Conservation (phyloP, 148 eudicot genomes). For the Euryodendron excelsum region DNA sequence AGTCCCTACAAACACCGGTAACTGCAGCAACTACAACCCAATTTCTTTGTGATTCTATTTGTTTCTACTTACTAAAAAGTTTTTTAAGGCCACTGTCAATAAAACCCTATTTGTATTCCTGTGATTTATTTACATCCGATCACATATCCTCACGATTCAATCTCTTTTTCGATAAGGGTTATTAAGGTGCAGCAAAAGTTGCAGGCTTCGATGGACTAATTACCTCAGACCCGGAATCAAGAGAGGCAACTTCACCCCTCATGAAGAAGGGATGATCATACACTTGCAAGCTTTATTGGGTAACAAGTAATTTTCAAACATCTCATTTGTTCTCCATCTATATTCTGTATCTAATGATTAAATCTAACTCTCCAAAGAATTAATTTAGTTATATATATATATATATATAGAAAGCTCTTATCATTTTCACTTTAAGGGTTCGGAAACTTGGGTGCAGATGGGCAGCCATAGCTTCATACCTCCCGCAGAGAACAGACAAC, state of each 20-base stretch:
- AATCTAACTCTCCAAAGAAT: no score
- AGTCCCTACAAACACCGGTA: constrained; percentile 50
- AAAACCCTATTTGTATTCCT: no score
- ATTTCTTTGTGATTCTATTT: not conserved
- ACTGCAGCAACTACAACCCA: not conserved
- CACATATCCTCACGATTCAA: not conserved
- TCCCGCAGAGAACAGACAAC: constrained; percentile 90
- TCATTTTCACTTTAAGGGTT: not conserved
- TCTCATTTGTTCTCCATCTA: not conserved
- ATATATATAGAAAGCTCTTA: no score
- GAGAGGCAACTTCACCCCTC: constrained; percentile 51
- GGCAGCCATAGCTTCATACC: constrained; percentile 96
- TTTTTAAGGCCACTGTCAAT: not conserved
- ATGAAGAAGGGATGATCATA: constrained; percentile 53
- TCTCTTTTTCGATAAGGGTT: constrained; percentile 29
- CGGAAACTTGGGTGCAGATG: constrained; percentile 44
- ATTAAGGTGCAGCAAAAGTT: constrained; percentile 60
- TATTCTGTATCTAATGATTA: not conserved
- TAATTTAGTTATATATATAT: no score
- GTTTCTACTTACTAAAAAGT: no score
- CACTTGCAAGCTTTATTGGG: constrained; percentile 56
- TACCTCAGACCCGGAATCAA: constrained; percentile 56
- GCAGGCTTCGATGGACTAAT: constrained; percentile 59
- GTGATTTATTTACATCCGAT: not conserved
- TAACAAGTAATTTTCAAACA: constrained; percentile 36